Conservation (phyloP, 177 flowering plant genomes). For the Vitis hybrid region DNA sequence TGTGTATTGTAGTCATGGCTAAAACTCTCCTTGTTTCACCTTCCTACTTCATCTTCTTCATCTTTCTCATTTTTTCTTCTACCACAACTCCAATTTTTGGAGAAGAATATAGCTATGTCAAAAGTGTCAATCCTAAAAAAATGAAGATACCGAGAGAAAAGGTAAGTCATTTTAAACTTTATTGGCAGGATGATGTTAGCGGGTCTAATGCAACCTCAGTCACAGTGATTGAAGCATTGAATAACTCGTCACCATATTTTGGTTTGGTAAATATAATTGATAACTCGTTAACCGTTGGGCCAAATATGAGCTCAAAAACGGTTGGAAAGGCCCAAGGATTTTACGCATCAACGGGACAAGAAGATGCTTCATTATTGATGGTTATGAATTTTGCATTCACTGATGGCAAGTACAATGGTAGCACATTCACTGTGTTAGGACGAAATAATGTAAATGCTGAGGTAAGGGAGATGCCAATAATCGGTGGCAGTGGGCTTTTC, state of each 20-base stretch:
- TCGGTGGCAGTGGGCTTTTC: constrained; percentile 68
- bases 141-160: constrained; percentile 10
- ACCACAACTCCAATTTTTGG: neutral
- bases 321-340: constrained; percentile 65
- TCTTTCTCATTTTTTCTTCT: constrained; percentile 3
- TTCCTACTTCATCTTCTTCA: neutral
- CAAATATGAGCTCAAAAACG: constrained; percentile 36
- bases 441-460: constrained; percentile 35
- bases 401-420: constrained; percentile 42
- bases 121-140: neutral
- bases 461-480: constrained; percentile 68
- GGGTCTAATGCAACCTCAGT: constrained; percentile 36
- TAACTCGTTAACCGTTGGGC: constrained; percentile 45
- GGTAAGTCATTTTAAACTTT: constrained; percentile 17
- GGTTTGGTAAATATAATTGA: constrained; percentile 51
- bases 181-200: constrained; percentile 47
- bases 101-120: neutral
- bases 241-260: constrained; percentile 25
- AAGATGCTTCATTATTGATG: constrained; percentile 44
- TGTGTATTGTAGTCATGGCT: neutral
- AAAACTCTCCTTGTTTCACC: neutral
- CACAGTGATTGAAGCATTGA: constrained; percentile 20
- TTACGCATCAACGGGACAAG: constrained; percentile 41
- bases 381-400: constrained; percentile 53
- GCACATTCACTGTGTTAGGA: constrained; percentile 50